Conservation (phyloP, 805 yeast genomes). For the Lachancea sp. region DNA sequence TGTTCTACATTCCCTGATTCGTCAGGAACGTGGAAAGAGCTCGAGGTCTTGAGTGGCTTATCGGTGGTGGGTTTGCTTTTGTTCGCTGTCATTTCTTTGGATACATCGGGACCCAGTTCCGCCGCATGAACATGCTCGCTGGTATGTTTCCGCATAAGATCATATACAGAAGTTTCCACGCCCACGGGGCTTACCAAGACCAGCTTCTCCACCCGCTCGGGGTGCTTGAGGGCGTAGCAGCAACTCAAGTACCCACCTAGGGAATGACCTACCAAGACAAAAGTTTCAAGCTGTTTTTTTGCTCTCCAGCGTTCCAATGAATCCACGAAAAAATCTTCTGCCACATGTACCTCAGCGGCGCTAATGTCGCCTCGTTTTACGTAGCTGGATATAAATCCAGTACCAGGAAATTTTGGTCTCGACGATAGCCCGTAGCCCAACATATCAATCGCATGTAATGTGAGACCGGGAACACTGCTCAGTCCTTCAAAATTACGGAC, state of each 20-base stretch:
- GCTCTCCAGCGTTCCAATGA: slow-evolving; percentile 58
- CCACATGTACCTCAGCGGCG: slow-evolving; percentile 27
- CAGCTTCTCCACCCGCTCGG: slow-evolving; percentile 44
- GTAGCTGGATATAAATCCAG: slow-evolving; percentile 57
- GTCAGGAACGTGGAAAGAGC: slow-evolving; percentile 25
- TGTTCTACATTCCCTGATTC: slow-evolving; percentile 32
- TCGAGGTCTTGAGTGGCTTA: slow-evolving; percentile 8
- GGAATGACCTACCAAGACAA: slow-evolving; percentile 62
- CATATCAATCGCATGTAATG: slow-evolving; percentile 75
- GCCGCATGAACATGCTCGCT: slow-evolving; percentile 6
- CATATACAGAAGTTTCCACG: slow-evolving; percentile 49
- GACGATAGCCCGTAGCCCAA: slow-evolving; percentile 89
- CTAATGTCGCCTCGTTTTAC: slow-evolving; percentile 35
- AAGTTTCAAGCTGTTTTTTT: slow-evolving; percentile 40
- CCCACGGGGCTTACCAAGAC: slow-evolving; percentile 68
- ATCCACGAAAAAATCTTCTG: slow-evolving; percentile 35
- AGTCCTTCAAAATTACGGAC: slow-evolving; percentile 59
- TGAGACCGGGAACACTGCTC: slow-evolving; percentile 48
- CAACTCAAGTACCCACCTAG: slow-evolving; percentile 64
- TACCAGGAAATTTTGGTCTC: slow-evolving; percentile 60
- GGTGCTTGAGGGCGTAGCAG: slow-evolving; percentile 51
- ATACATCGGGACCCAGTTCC: slow-evolving; percentile 29
- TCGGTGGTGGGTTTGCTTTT: slow-evolving; percentile 15
- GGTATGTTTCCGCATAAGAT: slow-evolving; percentile 13
- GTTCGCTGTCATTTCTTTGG: slow-evolving; percentile 29